phyloP scores from a whole-genome alignment of 805 yeast genomes.

The Diddensiella caesifluorescens region DNA sequence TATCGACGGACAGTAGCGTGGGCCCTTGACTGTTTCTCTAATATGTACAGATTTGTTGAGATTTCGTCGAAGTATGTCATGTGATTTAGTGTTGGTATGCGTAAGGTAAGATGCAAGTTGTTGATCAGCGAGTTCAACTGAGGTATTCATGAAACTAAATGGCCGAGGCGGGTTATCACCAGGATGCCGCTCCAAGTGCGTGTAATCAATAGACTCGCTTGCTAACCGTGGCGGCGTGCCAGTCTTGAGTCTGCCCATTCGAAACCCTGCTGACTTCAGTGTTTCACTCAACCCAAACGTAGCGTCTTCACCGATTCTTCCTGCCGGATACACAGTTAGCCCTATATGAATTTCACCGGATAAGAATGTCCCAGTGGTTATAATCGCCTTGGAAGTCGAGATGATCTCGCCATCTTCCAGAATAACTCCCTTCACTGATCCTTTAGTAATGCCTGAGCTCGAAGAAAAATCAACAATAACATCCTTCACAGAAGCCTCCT shows the following conservation, averaged over 20 bases:
- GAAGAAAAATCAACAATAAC: constrained; percentile 56
- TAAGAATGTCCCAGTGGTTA: constrained; percentile 93
- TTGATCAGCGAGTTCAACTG: constrained; percentile 49
- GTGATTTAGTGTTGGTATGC: constrained; percentile 68
- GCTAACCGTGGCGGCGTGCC: constrained; percentile 95
- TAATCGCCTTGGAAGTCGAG: constrained; percentile 62
- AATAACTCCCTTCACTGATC: constrained; percentile 63
- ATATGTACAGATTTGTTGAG: constrained; percentile 84
- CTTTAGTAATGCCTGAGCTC: constrained; percentile 22
- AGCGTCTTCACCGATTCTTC: constrained; percentile 88
- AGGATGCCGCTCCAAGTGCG: constrained; percentile 56
- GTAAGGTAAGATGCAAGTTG: constrained; percentile 76
- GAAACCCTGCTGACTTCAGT: constrained; percentile 68
- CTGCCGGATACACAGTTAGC: constrained; percentile 71
- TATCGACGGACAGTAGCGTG: constrained; percentile 94
- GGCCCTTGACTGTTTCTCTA: constrained; percentile 90
- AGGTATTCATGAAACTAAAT: constrained; percentile 77
- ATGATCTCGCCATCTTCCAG: constrained; percentile 61
- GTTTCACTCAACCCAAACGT: constrained; percentile 85
- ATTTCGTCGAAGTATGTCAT: constrained; percentile 61
- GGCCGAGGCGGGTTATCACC: constrained; percentile 87
- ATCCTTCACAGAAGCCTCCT: constrained; percentile 80
- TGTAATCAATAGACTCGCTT: constrained; percentile 63
- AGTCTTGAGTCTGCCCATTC: constrained; percentile 84
- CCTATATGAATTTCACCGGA: constrained; percentile 96